Conservation (phyloP, 768 basidiomycete genomes). For the Amanita subjunquillea region DNA sequence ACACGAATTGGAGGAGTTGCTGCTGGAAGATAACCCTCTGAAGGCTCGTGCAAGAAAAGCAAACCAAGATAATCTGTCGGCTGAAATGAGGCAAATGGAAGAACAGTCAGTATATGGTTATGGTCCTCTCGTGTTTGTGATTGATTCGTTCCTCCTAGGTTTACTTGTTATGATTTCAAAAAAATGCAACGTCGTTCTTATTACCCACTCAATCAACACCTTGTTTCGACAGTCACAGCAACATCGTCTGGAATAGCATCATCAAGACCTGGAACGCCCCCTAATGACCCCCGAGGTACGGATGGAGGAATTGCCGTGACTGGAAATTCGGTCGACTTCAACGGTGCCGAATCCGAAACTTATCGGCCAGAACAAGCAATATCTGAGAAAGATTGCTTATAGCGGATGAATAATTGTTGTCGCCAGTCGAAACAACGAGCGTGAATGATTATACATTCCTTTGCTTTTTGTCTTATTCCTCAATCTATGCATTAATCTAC, state of each 20-base stretch:
- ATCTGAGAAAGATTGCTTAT: conserved; percentile 43
- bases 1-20: conserved; percentile 91
- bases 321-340: conserved; percentile 31
- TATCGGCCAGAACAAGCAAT: conserved; percentile 30
- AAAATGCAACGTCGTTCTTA: conserved; percentile 88
- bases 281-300: conserved; percentile 31
- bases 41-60: conserved; percentile 91
- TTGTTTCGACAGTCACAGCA: conserved; percentile 62
- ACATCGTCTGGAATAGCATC: conserved; percentile 62
- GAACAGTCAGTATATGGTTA: conserved; percentile 60
- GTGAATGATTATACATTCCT: neutral
- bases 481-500: conserved; percentile 5
- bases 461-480: neutral
- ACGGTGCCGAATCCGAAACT: conserved; percentile 25
- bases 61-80: conserved; percentile 79
- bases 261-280: conserved; percentile 68
- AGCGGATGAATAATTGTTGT: conserved; percentile 9
- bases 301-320: conserved; percentile 32
- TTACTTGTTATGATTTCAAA: conserved; percentile 87
- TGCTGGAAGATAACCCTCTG: conserved; percentile 93
- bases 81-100: conserved; percentile 97
- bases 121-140: neutral
- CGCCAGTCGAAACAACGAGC: neutral
- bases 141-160: conserved; percentile 34
- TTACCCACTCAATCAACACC: conserved; percentile 75